Base-by-base conservation (phyloP, 176 grass and related monocot species). In the Musa beccarii region DNA sequence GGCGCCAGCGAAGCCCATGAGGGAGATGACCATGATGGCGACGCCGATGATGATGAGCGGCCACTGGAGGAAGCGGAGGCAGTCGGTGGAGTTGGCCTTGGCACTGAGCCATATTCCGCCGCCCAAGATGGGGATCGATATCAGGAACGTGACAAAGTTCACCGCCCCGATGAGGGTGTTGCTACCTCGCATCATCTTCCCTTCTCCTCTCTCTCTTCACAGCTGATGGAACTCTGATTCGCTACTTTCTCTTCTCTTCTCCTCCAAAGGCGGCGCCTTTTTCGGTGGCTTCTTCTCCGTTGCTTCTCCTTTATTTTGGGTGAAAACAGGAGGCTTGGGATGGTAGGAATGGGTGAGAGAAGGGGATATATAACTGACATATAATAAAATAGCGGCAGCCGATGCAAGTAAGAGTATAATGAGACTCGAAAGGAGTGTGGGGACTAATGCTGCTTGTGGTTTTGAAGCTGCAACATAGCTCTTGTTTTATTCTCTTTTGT, bases 41-140 rank as follows among this genome's bases (percentile, higher is more conserved):
- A 99, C 54, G 1, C 90, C 95, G 52, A 99, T 85, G 22, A 89
- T 1, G 84, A 99, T 99, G 84, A 99, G 72, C 7, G 95, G 95
- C 95, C 95, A 99, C 82, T 94, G 95, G 52, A 99, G 88, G 88
- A 99, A 99, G 5, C 95, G 86, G 86, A 99, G 52, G 84, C 95
- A 99, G 75, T 99, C 95, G 1, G 91, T 89, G 61, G 82, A 81
- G 86, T 92, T 89, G 12, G 95, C 95, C 3, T 76, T 29, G 11
- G 85, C 76, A 14, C 87, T 80, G 2, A 99, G 78, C 95, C 95
- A 99, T 84, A 99, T 99, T 15, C 95, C 95, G 9, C 95, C 95
- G 0, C 88, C 95, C 0, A 99, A 84, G 10, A 94, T 89, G 9
- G 95, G 95, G 86, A 99, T 99, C 55, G 85, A 86, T 20, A 89